Conservation (phyloP, 495 filamentous ascomycete species). For the Venustampulla echinocandica region DNA sequence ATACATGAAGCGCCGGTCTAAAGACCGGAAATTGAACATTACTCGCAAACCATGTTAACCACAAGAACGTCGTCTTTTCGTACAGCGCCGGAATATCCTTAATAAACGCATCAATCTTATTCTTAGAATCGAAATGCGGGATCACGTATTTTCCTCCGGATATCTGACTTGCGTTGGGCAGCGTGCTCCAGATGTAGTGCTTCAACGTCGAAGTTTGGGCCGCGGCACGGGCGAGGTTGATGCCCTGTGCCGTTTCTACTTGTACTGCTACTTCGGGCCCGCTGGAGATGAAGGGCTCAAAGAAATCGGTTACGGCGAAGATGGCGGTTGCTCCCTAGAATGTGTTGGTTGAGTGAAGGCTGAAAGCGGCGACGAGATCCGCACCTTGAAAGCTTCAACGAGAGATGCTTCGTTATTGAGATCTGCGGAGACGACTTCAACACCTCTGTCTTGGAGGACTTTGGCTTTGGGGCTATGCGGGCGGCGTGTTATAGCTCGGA, state of each 20-base stretch:
- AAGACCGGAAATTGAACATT: constrained; percentile 29
- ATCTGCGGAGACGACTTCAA: constrained; percentile 26
- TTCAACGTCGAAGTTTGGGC: constrained; percentile 29
- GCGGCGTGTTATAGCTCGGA: constrained; percentile 39
- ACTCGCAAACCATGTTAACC: constrained; percentile 28
- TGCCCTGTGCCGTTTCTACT: constrained; percentile 29
- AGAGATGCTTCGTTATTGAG: constrained; percentile 17
- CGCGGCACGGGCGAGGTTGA: constrained; percentile 36
- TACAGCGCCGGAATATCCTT: constrained; percentile 21
- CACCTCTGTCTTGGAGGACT: constrained; percentile 27
- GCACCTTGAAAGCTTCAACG: constrained; percentile 12
- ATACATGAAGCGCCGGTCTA: constrained; percentile 19
- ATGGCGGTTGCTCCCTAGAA: constrained; percentile 10
- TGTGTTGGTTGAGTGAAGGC: neutral
- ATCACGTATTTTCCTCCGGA: constrained; percentile 24
- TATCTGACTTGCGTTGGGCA: constrained; percentile 27
- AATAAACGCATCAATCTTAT: constrained; percentile 31
- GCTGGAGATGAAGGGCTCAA: constrained; percentile 13
- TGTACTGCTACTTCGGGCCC: constrained; percentile 16
- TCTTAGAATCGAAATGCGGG: constrained; percentile 36
- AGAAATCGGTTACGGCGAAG: constrained; percentile 25
- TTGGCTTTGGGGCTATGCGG: constrained; percentile 27
- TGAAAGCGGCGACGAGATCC: neutral
- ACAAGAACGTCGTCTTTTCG: constrained; percentile 33
- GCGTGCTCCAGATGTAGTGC: constrained; percentile 40